These are phyloP conservation scores for Solanum piurae DNA, from an alignment of 257 asterid genomes.

Conservation along the genomic window DNA sequence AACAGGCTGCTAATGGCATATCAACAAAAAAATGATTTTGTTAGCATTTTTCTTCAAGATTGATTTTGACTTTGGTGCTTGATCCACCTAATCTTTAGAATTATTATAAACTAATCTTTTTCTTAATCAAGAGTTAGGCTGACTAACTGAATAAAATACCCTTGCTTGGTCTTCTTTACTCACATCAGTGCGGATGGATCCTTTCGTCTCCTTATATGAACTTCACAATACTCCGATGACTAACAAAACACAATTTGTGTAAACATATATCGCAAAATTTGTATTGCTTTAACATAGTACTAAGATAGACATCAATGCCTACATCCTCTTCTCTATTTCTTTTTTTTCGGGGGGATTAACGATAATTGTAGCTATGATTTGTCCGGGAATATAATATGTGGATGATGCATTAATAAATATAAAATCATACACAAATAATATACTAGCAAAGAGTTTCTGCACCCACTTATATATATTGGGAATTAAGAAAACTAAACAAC, in stretches of 20 bases:
- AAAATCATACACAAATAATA: not conserved
- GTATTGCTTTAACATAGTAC: not conserved
- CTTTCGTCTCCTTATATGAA: not conserved
- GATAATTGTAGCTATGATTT: not conserved
- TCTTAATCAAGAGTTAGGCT: not conserved
- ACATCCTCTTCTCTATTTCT: not conserved
- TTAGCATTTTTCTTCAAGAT: not conserved
- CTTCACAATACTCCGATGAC: not conserved
- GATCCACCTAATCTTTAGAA: not conserved
- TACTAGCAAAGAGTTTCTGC: not conserved
- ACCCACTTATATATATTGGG: not conserved
- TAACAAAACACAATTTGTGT: constrained; percentile 10
- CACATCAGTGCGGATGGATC: not conserved
- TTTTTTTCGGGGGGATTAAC: not conserved
- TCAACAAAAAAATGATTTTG: not conserved
- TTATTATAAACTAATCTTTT: not conserved
- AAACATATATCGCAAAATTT: not conserved
- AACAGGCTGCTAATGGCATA: not conserved
- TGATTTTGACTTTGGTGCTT: not conserved
- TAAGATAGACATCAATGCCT: not conserved
- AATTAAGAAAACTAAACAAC: too few relatives aligned
- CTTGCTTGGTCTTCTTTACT: not conserved
- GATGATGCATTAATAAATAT: not conserved
- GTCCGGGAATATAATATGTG: not conserved
- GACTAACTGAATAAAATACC: not conserved